Conservation (phyloP, 495 filamentous ascomycete genomes). For the Recurvomyces mirabilis region DNA sequence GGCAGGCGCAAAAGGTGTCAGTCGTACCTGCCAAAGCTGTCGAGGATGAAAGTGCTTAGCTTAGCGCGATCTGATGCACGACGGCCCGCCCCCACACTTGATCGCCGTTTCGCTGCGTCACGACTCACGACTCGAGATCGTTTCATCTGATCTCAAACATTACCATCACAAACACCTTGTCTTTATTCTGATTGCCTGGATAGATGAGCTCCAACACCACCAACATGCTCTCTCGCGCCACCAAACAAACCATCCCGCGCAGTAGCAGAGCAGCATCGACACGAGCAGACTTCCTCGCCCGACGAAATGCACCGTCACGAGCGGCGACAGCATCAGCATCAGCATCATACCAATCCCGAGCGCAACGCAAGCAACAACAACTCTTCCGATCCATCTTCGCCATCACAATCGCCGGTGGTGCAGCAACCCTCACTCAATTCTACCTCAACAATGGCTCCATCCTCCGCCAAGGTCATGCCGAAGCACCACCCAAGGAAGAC, state of each 20-base stretch:
- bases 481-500: slow-evolving; percentile 30
- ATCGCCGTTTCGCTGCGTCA: no score
- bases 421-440: slow-evolving; percentile 13
- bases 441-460: slow-evolving; percentile 17
- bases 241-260: slow-evolving; percentile 7
- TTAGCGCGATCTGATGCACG: no score
- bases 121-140: no score
- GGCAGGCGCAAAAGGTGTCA: not conserved
- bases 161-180: no score
- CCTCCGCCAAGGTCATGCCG: slow-evolving; percentile 35
- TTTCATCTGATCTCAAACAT: no score
- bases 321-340: slow-evolving; percentile 8
- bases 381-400: slow-evolving; percentile 15
- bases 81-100: no score
- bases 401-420: slow-evolving; percentile 15
- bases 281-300: slow-evolving; percentile 8
- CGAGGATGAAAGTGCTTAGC: no score
- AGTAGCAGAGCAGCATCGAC: slow-evolving; percentile 16
- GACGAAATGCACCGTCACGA: slow-evolving; percentile 1
- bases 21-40: not conserved
- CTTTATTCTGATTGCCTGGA: no score
- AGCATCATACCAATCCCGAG: slow-evolving; percentile 1
- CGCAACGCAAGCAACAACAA: slow-evolving; percentile 14
- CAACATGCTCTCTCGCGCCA: slow-evolving; percentile 4
- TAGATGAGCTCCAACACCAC: not conserved